Percentiles rank a stretch among this genome's conserved stretches.
phyloP scores from a whole-genome alignment of 768 basidiomycete species.

The Termitomyces eurrhizus region DNA sequence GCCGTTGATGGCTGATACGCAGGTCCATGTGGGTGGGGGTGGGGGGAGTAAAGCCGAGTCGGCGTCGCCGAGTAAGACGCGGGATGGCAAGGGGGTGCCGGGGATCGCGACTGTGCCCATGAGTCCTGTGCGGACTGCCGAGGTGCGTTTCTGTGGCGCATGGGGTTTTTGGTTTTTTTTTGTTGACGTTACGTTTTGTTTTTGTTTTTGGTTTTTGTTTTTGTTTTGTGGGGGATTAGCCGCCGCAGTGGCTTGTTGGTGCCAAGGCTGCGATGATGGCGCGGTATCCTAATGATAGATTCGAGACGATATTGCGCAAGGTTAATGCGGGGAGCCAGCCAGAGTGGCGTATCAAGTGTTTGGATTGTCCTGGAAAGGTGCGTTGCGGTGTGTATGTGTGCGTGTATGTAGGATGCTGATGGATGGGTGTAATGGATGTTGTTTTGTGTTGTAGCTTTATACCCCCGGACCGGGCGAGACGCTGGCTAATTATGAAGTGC shows the following conservation, averaged over 20 bases:
- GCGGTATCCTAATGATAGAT: constrained; percentile 77
- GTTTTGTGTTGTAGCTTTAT: constrained; percentile 55
- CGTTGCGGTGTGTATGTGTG: constrained; percentile 11
- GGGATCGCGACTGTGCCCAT: constrained; percentile 7
- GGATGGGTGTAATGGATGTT: too few species aligned
- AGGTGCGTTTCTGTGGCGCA: constrained; percentile 8
- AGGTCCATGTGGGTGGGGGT: too few species aligned
- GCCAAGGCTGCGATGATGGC: constrained; percentile 57
- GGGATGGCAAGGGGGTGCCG: too few species aligned
- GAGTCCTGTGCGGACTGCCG: constrained; percentile 24
- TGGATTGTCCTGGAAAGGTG: constrained; percentile 93
- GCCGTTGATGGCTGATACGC: too few species aligned
- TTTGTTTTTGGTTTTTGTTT: too few species aligned
- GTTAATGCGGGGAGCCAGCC: constrained; percentile 47
- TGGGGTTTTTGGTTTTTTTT: background rate
- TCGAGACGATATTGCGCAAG: constrained; percentile 71
- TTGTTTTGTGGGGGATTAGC: constrained; percentile 25
- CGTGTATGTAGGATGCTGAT: background rate
- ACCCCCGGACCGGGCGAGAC: constrained; percentile 88
- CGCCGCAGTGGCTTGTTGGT: constrained; percentile 66
- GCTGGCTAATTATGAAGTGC: constrained; percentile 87
- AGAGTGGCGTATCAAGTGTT: constrained; percentile 90
- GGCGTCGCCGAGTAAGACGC: background rate
- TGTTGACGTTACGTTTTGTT: too few species aligned
- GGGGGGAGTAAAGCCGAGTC: background rate